These are phyloP conservation scores for Aspergillus tanneri DNA, from an alignment of 2,329 filamentous ascomycete species.

Conservation along the genomic window DNA sequence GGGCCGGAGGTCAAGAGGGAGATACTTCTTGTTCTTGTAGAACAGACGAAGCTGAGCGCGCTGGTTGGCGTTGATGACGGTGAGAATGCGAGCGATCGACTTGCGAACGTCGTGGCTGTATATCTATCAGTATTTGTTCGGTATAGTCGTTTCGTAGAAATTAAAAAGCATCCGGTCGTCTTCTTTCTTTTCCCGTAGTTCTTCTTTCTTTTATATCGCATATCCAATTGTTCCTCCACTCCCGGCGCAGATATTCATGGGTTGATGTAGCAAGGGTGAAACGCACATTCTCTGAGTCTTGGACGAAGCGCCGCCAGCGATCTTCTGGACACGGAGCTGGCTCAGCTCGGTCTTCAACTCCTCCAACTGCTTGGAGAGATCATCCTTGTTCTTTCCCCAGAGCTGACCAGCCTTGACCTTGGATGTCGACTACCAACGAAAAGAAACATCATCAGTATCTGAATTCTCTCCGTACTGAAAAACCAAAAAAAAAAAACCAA, in stretches of 20 bases:
- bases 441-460: slow-evolving; percentile 26
- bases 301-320: slow-evolving; percentile 82
- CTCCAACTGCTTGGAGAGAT: slow-evolving; percentile 89
- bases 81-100: slow-evolving; percentile 97
- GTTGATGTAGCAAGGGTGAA: slow-evolving; percentile 23
- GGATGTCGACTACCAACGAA: slow-evolving; percentile 53
- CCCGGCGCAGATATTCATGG: background rate
- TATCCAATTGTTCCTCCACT: slow-evolving; percentile 7
- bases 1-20: slow-evolving; percentile 94
- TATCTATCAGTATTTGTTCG: slow-evolving; percentile 28
- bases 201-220: slow-evolving; percentile 6
- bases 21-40: slow-evolving; percentile 99
- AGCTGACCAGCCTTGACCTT: slow-evolving; percentile 95
- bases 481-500: background rate
- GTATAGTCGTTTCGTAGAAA: slow-evolving; percentile 2
- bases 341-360: slow-evolving; percentile 96
- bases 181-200: slow-evolving; percentile 4
- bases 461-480: background rate
- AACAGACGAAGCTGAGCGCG: slow-evolving; percentile 95
- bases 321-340: slow-evolving; percentile 97
- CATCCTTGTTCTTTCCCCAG: slow-evolving; percentile 99
- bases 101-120: slow-evolving; percentile 96
- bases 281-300: slow-evolving; percentile 98
- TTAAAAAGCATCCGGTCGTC: background rate
- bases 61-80: slow-evolving; percentile 99